Base-by-base conservation (phyloP, 2,329 filamentous ascomycete species). In the Laburnicola sp. region DNA sequence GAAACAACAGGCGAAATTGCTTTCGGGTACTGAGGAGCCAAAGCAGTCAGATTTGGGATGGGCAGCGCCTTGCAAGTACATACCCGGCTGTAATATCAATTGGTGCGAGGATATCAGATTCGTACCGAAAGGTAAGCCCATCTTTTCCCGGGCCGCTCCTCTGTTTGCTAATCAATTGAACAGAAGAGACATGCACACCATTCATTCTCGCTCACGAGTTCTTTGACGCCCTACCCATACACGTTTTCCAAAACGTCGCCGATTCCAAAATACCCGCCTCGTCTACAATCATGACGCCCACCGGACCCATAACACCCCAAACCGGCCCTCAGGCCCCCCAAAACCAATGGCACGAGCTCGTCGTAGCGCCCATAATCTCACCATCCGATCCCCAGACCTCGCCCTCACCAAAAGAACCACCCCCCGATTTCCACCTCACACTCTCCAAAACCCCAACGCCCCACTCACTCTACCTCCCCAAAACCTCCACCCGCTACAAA, bases 201-300 rank as follows among this genome's bases (percentile, higher is more conserved):
- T 95, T 97, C 72, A 96, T 99, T 54, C 84, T 97, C 42, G 94
- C 94, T 3, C 94, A 99, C 71, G 94, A 99, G 71, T 97, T 99
- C 79, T 99, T 99, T 76, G 94, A 99, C 63, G 94, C 94, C 2
- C 85, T 99, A 0, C 94, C 94, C 30, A 97, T 99, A 62, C 92
- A 99, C 72, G 86, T 90, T 54, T 99, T 99, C 71, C 88, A 97
- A 72, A 87, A 89, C 10, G 81, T 93, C 44, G 71, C 80, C 2
- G 38, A 76, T 76, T 57, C 68, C 56, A 56, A 59, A 57, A 49
- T 70, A 49, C 59, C 66, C 46, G 74, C 62, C 55, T 72, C 57
- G 56, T 69, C 79, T 32, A 66, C 74, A 4, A 70, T 74, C 59
- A 64, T 79, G n/a, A 76, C 76, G 32, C 78, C 80, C 2, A 80